Base-by-base conservation (phyloP, 768 basidiomycete species). In the Infundibulicybe gibba region DNA sequence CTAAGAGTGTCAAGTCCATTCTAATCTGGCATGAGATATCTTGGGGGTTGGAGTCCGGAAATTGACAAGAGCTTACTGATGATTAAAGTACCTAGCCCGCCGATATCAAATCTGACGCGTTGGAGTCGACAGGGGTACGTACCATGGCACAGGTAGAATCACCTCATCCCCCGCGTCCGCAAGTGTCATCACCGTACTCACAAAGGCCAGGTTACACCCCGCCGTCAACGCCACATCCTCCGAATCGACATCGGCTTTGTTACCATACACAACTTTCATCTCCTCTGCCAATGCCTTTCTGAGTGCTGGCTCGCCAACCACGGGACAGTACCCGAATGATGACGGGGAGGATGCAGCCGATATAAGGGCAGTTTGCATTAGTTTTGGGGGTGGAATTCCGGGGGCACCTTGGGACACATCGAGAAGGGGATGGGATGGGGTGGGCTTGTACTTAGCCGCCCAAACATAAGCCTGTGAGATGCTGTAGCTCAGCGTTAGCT, bases 401-500 rank as follows among this genome's bases (percentile, higher is more conserved):
- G 90, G 90, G 0, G 82, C 80, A 34, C 90, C 85, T 62, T 90
- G 87, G 1, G 84, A 83, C 71, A 90, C 81, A 54, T 72, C 84
- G 59, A 90, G 71, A 2, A 90, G 64, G 0, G 79, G 81, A 8
- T 70, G 68, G 17, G 49, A 56, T 0, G 67, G 57, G 0, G 74
- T 71, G 0, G 72, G 56, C 4, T 52, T 53, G 60, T 80, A 83
- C 11, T 62, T 54, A 16, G 57, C 52, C 0, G 69, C 76, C 84
- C 83, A 86, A 66, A 70, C 66, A 45, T 79, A 75, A 13, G 80
- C 83, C 31, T 67, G 67, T 1, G 81, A 75, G 40, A 85, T 81
- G 12, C 83, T 83, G 55, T 6, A 34, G 25, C 19, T 43, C 5
- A 31, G 35, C 37, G 19, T 12, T 37, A 39, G 40, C 21, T 34